A percentile compares a stretch with the other conserved stretches of the same genome.
Evolutionary conservation across 2,329 filamentous ascomycete species (phyloP).

Genomic region (Colletotrichum navitas): DNA sequence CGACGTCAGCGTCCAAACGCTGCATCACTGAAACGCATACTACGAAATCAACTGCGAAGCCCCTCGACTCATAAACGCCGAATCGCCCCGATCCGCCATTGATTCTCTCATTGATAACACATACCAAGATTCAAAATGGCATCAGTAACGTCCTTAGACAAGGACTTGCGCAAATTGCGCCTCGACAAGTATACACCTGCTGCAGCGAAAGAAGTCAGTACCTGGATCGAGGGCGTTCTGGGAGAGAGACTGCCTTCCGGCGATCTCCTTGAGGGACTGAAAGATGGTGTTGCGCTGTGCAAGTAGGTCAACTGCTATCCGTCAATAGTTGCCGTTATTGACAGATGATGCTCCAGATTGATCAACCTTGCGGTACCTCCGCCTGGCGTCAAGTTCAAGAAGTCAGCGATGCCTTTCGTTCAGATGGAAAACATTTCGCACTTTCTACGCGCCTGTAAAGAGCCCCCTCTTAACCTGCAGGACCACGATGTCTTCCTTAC

Average conservation of each 20-base stretch:
- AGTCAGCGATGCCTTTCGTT: conserved; percentile 95
- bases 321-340: conserved; percentile 42
- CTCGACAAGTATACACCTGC: conserved; percentile 92
- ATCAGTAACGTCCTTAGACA: conserved; percentile 92
- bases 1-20: conserved; percentile 41
- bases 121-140: conserved; percentile 72
- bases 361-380: conserved; percentile 83
- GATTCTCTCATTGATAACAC: not conserved
- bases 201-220: conserved; percentile 85
- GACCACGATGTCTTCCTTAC: conserved; percentile 97
- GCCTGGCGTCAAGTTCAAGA: conserved; percentile 89
- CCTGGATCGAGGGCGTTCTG: conserved; percentile 87
- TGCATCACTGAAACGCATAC: conserved; percentile 37
- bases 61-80: conserved; percentile 3
- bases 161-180: conserved; percentile 93
- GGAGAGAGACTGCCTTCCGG: conserved; percentile 77
- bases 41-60: conserved; percentile 28
- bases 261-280: conserved; percentile 87
- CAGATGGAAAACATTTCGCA: conserved; percentile 99
- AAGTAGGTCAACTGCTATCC: conserved; percentile 68
- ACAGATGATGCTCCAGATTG: conserved; percentile 66
- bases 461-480: conserved; percentile 85
- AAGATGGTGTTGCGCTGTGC: conserved; percentile 93
- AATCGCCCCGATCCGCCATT: not conserved
- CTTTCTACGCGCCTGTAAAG: conserved; percentile 90